Evolutionary conservation across 768 basidiomycete genomes (phyloP).

Genomic region (Pleurotus citrinopileatus): DNA sequence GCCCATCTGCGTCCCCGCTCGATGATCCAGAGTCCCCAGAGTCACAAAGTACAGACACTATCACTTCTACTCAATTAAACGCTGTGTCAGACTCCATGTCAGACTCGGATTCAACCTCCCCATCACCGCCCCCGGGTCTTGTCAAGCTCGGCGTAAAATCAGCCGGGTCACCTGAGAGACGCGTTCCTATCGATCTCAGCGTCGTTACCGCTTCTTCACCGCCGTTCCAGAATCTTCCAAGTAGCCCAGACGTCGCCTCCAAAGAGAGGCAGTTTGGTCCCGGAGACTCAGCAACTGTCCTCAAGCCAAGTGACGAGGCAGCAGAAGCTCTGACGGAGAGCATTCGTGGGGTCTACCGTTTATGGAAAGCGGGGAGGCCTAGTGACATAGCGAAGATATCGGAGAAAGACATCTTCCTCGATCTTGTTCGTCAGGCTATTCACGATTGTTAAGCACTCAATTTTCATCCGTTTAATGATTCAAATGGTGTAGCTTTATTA

Average conservation of each 20-base stretch:
- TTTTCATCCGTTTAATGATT: constrained; percentile 10
- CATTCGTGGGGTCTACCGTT: constrained; percentile 52
- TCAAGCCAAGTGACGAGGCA: constrained; percentile 15
- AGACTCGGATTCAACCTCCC: constrained; percentile 13
- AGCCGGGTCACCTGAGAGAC: constrained; percentile 8
- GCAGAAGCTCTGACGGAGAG: constrained; percentile 47
- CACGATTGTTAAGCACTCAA: neutral
- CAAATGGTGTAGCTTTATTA: constrained; percentile 5
- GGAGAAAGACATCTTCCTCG: constrained; percentile 34
- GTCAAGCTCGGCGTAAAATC: constrained; percentile 7
- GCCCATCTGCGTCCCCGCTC: constrained; percentile 21
- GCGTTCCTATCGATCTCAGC: constrained; percentile 4
- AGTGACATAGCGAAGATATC: constrained; percentile 10
- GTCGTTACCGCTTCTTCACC: constrained; percentile 16
- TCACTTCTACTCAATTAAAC: constrained; percentile 11
- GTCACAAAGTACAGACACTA: constrained; percentile 11
- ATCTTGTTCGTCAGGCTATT: constrained; percentile 32
- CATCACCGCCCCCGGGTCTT: constrained; percentile 14
- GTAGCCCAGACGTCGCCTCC: neutral
- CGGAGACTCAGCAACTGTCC: neutral
- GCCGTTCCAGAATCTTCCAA: constrained; percentile 7
- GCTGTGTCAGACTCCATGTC: constrained; percentile 10
- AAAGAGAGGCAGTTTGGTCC: constrained; percentile 6
- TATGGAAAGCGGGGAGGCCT: constrained; percentile 51
- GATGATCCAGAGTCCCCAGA: constrained; percentile 21